Percentiles rank a stretch among this genome's conserved stretches.
Evolutionary conservation across 2,329 filamentous ascomycete genomes (phyloP).

Genomic region (Rhynchosporium graminicola): DNA sequence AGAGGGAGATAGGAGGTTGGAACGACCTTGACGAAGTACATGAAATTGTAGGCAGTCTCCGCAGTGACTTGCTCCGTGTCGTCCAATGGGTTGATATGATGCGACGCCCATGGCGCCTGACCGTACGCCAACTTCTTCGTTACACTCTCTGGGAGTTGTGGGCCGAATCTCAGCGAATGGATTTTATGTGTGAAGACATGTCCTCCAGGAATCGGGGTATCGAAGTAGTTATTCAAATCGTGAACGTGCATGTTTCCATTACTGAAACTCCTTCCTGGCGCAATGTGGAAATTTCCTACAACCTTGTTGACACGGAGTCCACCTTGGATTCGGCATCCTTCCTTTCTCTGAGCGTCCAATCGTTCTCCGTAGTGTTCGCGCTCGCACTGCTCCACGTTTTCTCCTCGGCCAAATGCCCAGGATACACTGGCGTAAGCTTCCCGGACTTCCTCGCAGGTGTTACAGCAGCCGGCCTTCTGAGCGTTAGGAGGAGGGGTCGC

Average conservation of each 20-base stretch:
- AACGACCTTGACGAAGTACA: slow-evolving; percentile 99
- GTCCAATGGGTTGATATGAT: slow-evolving; percentile 92
- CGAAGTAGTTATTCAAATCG: slow-evolving; percentile 94
- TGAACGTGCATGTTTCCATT: slow-evolving; percentile 97
- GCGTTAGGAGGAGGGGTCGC: slow-evolving; percentile 71
- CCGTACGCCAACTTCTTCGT: slow-evolving; percentile 59
- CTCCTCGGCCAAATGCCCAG: slow-evolving; percentile 93
- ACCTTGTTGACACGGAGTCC: slow-evolving; percentile 96
- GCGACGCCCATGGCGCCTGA: slow-evolving; percentile 73
- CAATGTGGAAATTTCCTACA: slow-evolving; percentile 97
- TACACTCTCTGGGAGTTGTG: slow-evolving; percentile 77
- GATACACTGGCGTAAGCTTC: slow-evolving; percentile 87
- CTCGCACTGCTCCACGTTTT: slow-evolving; percentile 91
- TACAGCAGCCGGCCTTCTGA: slow-evolving; percentile 86
- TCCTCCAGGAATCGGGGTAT: slow-evolving; percentile 63
- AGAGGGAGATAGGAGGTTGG: slow-evolving; percentile 92
- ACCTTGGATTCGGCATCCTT: slow-evolving; percentile 94
- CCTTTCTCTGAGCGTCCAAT: slow-evolving; percentile 81
- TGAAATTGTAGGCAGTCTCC: slow-evolving; percentile 89
- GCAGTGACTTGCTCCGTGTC: slow-evolving; percentile 72
- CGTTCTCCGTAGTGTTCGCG: slow-evolving; percentile 92
- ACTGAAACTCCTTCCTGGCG: slow-evolving; percentile 92
- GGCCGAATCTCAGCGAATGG: slow-evolving; percentile 89
- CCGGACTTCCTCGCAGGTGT: slow-evolving; percentile 94
- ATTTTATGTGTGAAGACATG: slow-evolving; percentile 91